Conservation (phyloP, 768 basidiomycete genomes). For the Butyriboletus loyo region DNA sequence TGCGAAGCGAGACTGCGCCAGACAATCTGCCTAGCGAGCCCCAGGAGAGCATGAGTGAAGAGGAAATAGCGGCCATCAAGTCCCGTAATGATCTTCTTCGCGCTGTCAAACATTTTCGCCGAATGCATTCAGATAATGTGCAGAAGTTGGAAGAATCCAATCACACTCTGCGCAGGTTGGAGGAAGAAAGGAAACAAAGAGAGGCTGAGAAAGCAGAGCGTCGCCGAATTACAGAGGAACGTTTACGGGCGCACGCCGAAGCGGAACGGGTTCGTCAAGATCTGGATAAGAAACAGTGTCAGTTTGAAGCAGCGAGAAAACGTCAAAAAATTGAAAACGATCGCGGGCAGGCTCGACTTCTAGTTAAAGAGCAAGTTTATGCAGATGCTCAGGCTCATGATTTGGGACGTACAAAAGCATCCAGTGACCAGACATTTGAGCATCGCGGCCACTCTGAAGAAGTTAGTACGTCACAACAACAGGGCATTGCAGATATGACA, state of each 20-base stretch:
- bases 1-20: not conserved
- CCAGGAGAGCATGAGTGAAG: conserved; percentile 23
- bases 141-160: conserved; percentile 16
- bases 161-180: conserved; percentile 19
- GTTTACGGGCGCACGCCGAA: conserved; percentile 7
- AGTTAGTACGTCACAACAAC: conserved; percentile 20
- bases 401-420: not conserved
- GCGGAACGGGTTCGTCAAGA: conserved; percentile 7
- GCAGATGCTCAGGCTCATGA: conserved; percentile 4
- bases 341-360: conserved; percentile 4
- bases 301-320: conserved; percentile 4
- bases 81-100: conserved; percentile 9
- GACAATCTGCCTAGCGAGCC: conserved; percentile 17
- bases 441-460: not conserved
- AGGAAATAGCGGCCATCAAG: conserved; percentile 9
- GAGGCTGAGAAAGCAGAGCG: conserved; percentile 16
- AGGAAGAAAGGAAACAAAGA: conserved; percentile 23
- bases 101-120: conserved; percentile 14
- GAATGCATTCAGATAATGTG: conserved; percentile 17
- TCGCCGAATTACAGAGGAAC: conserved; percentile 15
- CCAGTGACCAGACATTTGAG: not conserved
- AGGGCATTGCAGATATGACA: conserved; percentile 24
- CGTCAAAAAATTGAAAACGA: conserved; percentile 4
- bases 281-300: conserved; percentile 3
- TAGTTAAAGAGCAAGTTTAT: conserved; percentile 9